Evolutionary conservation across 139 green algal species (phyloP), one percentile per base, ranked within the genome.

Genomic region (Parachlorella kessleri): DNA sequence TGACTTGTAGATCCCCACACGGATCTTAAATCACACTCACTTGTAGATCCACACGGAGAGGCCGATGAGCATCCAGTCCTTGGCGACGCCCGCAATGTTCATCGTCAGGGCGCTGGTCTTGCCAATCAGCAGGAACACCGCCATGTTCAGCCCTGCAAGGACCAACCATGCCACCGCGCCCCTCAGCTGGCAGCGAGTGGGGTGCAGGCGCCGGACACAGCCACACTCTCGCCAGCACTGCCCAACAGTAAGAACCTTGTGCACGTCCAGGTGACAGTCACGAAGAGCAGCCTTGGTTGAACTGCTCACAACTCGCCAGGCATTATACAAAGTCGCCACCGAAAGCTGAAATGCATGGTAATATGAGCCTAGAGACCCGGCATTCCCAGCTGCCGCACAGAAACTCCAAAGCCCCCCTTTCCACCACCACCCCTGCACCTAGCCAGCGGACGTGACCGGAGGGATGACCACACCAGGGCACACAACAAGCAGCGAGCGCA

Each of bases 51-150:
- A 93, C 38, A 83, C 93, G 39, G 88, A 94, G 76, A 97, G 91
- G 80, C 89, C 93, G 66, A 99, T 98, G 38, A 99, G 92, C 88
- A 97, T 85, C 96, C 95, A 98, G 89, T 99, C 96, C 87, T 99
- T 99, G 78, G 98, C 92, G 33, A 98, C 93, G 24, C 96, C 94
- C 1, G 91, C 93, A 39, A 98, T 96, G 88, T 98, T 98, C 92
- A 98, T 96, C 5, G 96, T 98, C 73, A 99, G 90, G 4, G 96
- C 96, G 26, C 76, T 91, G 30, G 94, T 98, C 84, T 96, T 97
- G 38, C 94, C 92, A 24, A 98, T 96, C n/a, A 98, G 86, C 81
- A 98, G 80, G 83, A 98, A 97, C 24, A 98, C 94, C 28, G 89
- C 88, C 89, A 94, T 79, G 72, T 84, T 84, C 42, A 84, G 79